phyloP scores from a whole-genome alignment of 2,329 filamentous ascomycete genomes.

The Cadophora sp. region DNA sequence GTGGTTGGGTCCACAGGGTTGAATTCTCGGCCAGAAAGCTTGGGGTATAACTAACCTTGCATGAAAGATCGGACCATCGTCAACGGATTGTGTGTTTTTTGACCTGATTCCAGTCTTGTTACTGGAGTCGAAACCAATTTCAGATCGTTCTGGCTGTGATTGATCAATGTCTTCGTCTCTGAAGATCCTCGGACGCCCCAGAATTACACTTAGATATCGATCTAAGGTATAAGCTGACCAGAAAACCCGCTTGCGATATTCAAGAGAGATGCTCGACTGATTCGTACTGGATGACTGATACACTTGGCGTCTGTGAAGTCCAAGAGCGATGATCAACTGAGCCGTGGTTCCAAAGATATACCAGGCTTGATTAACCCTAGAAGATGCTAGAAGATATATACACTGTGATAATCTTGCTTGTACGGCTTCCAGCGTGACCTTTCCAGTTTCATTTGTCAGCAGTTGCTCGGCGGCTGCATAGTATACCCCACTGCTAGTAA shows the following conservation, averaged over 20 bases:
- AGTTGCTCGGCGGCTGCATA: constrained; percentile 46
- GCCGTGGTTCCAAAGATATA: constrained; percentile 63
- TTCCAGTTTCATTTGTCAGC: constrained; percentile 57
- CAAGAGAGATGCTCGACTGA: constrained; percentile 38
- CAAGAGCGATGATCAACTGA: constrained; percentile 57
- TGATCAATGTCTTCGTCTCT: constrained; percentile 71
- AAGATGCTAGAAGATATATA: constrained; percentile 63
- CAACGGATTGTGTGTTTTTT: constrained; percentile 9
- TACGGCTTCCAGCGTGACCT: constrained; percentile 60
- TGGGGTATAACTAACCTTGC: not conserved
- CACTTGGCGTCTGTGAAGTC: constrained; percentile 46
- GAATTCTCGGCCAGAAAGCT: not conserved
- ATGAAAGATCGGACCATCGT: constrained; percentile 6
- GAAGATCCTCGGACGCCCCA: constrained; percentile 65
- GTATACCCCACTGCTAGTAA: not conserved
- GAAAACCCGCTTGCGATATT: constrained; percentile 63
- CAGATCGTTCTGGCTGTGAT: constrained; percentile 57
- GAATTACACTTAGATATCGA: constrained; percentile 67
- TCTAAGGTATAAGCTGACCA: constrained; percentile 70
- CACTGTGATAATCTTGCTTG: constrained; percentile 64
- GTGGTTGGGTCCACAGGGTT: not conserved
- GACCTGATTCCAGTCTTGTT: constrained; percentile 37
- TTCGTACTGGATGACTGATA: constrained; percentile 29
- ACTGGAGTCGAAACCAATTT: constrained; percentile 60
- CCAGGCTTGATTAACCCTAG: constrained; percentile 66